Base-by-base conservation (phyloP, 2,329 filamentous ascomycete species). In the Pseudogymnoascus sp. region DNA sequence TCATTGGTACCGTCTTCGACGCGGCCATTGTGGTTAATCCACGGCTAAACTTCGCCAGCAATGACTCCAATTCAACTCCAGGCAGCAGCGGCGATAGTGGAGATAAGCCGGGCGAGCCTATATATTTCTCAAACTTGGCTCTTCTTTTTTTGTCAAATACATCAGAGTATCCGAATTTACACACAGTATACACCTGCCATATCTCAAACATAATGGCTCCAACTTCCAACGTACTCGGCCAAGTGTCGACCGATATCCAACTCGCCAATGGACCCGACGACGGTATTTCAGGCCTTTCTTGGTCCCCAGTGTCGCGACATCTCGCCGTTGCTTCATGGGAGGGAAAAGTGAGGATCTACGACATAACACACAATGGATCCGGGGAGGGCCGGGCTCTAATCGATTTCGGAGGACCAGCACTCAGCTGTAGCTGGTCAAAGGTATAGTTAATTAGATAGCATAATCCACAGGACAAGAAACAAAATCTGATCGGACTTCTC, bases 271-370 rank as follows among this genome's bases (percentile, higher is more conserved):
- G 90, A n/a, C 95, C 95, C 21, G 87, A 91, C 69, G 95, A 99
- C 77, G 90, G 89, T 75, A 89, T 97, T 72, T 93, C 93, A 35
- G 91, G 92, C 73, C 82, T 99, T 65, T 80, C 86, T 60, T 99
- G 97, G 79, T 92, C 89, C 10, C 86, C 88, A 1, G 81, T 81
- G 61, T 82, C 78, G 68, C 91, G 97, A 71, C 89, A 96, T 74
- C 82, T 99, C 16, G 92, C 93, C 26, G 90, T 97, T 35, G 81
- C 91, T 56, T 96, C 91, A 70, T 99, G 95, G 95, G 95, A 99
- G 77, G 96, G 96, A 80, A 96, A 96, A 76, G 91, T 97, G 67
- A 89, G 93, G 72, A 93, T 99, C 74, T 99, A 97, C 78, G 91
- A 97, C 76, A 91, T 97, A 73, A 86, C 87, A 67, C 78, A 77